Base-by-base conservation (phyloP, 495 filamentous ascomycete species). In the Penicillium pancosmium region DNA sequence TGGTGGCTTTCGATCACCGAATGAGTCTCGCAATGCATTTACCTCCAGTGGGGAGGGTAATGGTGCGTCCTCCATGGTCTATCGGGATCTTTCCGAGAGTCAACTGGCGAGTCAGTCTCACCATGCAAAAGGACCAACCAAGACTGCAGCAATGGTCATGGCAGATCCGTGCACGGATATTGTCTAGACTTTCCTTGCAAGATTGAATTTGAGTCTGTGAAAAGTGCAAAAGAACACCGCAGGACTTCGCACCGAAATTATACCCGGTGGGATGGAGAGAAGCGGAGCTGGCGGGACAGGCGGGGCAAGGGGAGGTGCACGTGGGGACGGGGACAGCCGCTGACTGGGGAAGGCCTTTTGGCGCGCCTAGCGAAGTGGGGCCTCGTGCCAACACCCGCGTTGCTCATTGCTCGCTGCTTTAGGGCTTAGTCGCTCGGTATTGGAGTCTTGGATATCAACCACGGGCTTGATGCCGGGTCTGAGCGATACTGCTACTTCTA, bases 1-100 rank as follows among this genome's bases (percentile, higher is more conserved):
- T 1, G 72, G 73, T 9, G 64, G 65, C 41, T 74, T 76, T 6
- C 65, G 52, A 55, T 74, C 72, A 0, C 72, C 72, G 21, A 74
- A 74, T 12, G 71, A 66, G 44, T 74, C 70, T 9, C 72, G 59
- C 50, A 73, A 54, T 16, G 68, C 67, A 53, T 57, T 70, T 9
- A 65, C 64, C 1, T 52, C 61, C 15, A 60, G 62, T 15, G 65
- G 59, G 12, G 67, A 66, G 11, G 62, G 54, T 1, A 69, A 50
- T 10, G 63, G 55, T 8, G 50, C 41, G 7, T 65, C 67, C 55
- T 16, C 41, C 41, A 44, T 44, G 1, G 41, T 19, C 7, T 16
- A 19, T n/a, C 36, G 41, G 15, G 16, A 16, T 18, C 5, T 1
- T 44, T 8, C n/a, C 1, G n/a, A 44, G 15, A 1, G 16, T 10